A percentile compares a stretch with the other conserved stretches of the same genome.
These are phyloP conservation scores for Paramarasmius palmivorus DNA, from an alignment of 1,284 basidiomycete species.

Conservation along the genomic window DNA sequence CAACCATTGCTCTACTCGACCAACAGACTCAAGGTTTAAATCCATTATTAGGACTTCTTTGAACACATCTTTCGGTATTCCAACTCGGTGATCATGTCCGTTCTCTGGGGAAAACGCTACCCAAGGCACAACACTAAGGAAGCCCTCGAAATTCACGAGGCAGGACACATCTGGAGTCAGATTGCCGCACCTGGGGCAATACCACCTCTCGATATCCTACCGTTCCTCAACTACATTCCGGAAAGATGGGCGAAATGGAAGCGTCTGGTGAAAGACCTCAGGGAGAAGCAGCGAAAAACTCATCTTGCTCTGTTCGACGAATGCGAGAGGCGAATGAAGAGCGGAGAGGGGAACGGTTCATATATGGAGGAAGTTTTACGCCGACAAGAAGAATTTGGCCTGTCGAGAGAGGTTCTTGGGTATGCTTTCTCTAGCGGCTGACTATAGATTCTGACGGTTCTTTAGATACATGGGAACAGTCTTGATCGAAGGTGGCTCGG, in stretches of 20 bases:
- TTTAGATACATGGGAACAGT: too few species aligned
- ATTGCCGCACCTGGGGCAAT: slow-evolving; percentile 25
- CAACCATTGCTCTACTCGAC: slow-evolving; percentile 18
- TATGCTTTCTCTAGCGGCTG: too few species aligned
- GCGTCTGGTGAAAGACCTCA: slow-evolving; percentile 21
- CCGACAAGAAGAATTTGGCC: slow-evolving; percentile 2
- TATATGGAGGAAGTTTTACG: slow-evolving; percentile 11
- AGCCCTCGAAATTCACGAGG: slow-evolving; percentile 21
- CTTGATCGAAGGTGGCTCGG: slow-evolving; percentile 22
- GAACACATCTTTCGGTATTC: slow-evolving; percentile 29
- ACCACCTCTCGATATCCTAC: slow-evolving; percentile 32
- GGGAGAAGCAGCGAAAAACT: slow-evolving; percentile 18
- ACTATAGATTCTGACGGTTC: too few species aligned
- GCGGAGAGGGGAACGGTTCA: slow-evolving; percentile 8
- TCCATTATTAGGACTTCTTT: slow-evolving; percentile 25
- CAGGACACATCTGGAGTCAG: slow-evolving; percentile 23
- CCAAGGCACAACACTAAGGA: slow-evolving; percentile 19
- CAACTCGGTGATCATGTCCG: slow-evolving; percentile 29
- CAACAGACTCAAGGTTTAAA: slow-evolving; percentile 16
- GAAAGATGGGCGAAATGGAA: slow-evolving; percentile 34
- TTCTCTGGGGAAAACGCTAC: slow-evolving; percentile 32
- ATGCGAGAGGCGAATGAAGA: slow-evolving; percentile 10
- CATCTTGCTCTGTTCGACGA: slow-evolving; percentile 12
- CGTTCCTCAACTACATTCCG: slow-evolving; percentile 32
- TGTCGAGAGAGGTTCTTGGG: slow-evolving; percentile 9